Evolutionary conservation across 305 asterid species (phyloP).

Genomic region (Coffea humblotiana): DNA sequence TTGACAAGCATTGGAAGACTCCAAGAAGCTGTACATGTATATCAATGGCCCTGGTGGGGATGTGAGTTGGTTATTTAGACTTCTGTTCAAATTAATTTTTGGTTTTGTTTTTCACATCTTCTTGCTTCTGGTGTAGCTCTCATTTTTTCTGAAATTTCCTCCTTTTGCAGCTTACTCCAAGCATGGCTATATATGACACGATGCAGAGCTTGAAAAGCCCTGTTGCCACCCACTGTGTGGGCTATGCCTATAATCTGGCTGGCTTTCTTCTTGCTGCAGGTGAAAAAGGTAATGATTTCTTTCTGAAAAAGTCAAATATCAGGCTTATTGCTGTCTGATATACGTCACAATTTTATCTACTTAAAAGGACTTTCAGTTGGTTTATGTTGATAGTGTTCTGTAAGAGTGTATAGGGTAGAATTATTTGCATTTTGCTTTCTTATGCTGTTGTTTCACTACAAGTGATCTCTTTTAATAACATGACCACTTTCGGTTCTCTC

Average conservation of each 20-base stretch:
- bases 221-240: slow-evolving; percentile 83
- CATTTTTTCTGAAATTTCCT: slow-evolving; percentile 10
- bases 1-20: slow-evolving; percentile 84
- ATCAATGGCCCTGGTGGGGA: slow-evolving; percentile 97
- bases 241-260: slow-evolving; percentile 74
- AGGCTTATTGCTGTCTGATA: background rate
- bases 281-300: slow-evolving; percentile 61
- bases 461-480: background rate
- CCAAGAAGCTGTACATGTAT: slow-evolving; percentile 65
- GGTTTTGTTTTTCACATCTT: slow-evolving; percentile 7
- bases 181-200: slow-evolving; percentile 90
- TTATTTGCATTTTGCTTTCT: background rate
- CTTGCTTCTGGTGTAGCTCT: background rate
- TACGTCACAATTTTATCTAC: background rate
- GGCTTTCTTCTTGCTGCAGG: slow-evolving; percentile 96
- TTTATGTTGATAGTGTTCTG: background rate
- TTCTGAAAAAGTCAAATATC: slow-evolving; percentile 12
- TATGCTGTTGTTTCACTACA: background rate
- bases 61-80: slow-evolving; percentile 49
- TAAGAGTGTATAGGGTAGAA: background rate
- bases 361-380: background rate
- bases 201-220: slow-evolving; percentile 91
- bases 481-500: background rate
- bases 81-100: background rate
- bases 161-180: slow-evolving; percentile 78